Conservation (phyloP, 1,284 basidiomycete genomes). For the Trametes pubescens region DNA sequence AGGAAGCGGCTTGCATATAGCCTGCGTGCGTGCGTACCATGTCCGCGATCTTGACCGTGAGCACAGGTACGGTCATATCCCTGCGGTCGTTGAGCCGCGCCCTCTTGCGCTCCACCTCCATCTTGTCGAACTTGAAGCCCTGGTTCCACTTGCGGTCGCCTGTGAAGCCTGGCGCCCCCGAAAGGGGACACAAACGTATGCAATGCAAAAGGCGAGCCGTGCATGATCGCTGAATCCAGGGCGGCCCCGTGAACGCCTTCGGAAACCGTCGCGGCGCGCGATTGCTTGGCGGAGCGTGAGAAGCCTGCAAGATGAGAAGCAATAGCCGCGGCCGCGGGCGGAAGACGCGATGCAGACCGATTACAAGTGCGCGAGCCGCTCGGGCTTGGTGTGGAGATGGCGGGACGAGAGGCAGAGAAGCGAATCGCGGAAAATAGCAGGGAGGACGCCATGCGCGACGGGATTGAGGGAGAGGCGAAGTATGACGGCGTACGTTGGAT, state of each 20-base stretch:
- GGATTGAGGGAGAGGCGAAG: conserved; percentile 44
- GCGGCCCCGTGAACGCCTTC: conserved; percentile 5
- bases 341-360: conserved; percentile 37
- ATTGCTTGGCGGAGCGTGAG: conserved; percentile 26
- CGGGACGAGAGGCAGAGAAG: conserved; percentile 42
- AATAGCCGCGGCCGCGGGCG: conserved; percentile 10
- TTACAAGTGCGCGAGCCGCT: conserved; percentile 47
- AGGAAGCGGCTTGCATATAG: conserved; percentile 3
- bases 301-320: conserved; percentile 21
- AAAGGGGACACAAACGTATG: conserved; percentile 67
- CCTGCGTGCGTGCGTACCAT: conserved; percentile 55
- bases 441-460: conserved; percentile 50
- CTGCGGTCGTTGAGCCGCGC: conserved; percentile 52
- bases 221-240: conserved; percentile 44
- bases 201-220: conserved; percentile 65
- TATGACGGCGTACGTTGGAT: conserved; percentile 48
- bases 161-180: conserved; percentile 82
- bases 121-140: conserved; percentile 45
- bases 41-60: conserved; percentile 64
- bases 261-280: conserved; percentile 25
- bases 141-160: conserved; percentile 53
- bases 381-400: conserved; percentile 36
- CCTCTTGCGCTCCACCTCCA: conserved; percentile 45
- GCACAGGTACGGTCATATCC: conserved; percentile 62
- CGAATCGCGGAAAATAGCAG: conserved; percentile 50